Conservation (phyloP, 352 stramenopile species). For the Pythium aquatile region DNA sequence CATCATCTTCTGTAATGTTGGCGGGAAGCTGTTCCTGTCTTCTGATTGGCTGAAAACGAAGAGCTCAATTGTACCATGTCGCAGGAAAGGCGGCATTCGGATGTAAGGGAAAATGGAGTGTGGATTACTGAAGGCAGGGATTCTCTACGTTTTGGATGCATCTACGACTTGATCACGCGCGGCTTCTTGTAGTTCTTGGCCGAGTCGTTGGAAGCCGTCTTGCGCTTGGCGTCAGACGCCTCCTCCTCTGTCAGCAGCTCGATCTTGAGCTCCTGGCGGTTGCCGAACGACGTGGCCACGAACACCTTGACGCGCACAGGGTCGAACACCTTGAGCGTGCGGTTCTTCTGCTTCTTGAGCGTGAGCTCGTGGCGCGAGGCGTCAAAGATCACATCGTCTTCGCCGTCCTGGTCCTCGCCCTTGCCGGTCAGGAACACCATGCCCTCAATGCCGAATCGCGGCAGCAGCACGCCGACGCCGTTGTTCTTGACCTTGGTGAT, state of each 20-base stretch:
- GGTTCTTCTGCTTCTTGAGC: slow-evolving; percentile 49
- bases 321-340: slow-evolving; percentile 77
- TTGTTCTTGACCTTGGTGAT: slow-evolving; percentile 96
- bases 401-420: slow-evolving; percentile 52
- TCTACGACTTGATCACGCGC: slow-evolving; percentile 1
- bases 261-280: slow-evolving; percentile 84
- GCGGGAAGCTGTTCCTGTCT: background rate
- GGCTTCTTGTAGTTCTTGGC: slow-evolving; percentile 20
- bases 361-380: slow-evolving; percentile 54
- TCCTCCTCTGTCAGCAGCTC: slow-evolving; percentile 50
- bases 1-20: background rate
- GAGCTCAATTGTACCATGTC: background rate
- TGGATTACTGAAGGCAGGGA: background rate
- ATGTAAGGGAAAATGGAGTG: background rate
- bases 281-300: slow-evolving; percentile 72
- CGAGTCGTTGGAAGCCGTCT: background rate
- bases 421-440: slow-evolving; percentile 89
- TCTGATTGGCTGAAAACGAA: slow-evolving; percentile 1
- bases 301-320: slow-evolving; percentile 79
- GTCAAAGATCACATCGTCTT: slow-evolving; percentile 58
- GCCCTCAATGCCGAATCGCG: slow-evolving; percentile 98
- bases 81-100: background rate
- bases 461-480: slow-evolving; percentile 95
- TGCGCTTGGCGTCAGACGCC: slow-evolving; percentile 13
- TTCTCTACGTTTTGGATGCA: background rate